Base-by-base conservation (phyloP, 495 filamentous ascomycete species). In the Hypoxylon subgilvum region DNA sequence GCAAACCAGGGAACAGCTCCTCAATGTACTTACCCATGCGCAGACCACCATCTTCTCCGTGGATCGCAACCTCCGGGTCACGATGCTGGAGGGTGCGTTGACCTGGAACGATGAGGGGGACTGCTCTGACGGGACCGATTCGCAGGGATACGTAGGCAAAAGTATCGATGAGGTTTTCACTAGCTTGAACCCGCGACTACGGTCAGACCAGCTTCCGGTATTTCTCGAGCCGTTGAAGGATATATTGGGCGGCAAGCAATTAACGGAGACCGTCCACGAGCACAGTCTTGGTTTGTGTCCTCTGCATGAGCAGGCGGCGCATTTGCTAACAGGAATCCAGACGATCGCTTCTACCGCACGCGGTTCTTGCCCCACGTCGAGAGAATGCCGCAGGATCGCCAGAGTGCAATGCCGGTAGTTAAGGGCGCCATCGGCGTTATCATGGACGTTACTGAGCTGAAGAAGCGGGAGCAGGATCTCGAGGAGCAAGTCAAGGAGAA, bases 381-480 rank as follows among this genome's bases (percentile, higher is more conserved):
- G n/a, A 80, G 77, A 42, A 76, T 80, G 25, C 70, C 71, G 4
- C 69, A 70, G 36, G 77, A 72, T 22, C 79, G 74, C 13, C 61
- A 74, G n/a, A 70, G 72, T 25, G 74, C 74, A 16, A 70, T 78
- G 17, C 49, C 66, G 22, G 76, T 63, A 13, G 76, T 88, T 30
- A 82, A 86, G 42, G 86, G 87, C 6, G 82, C 87, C 3, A 87
- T 88, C 31, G 87, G 86, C 1, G 74, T 87, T 17, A 83, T 82
- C 47, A 83, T 89, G 74, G 86, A 90, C 64, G 78, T 88, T 12
- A 88, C 86, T 2, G 84, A 89, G 53, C 57, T 88, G 19, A 83
- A 82, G 46, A 74, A 81, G 19, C 73, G 79, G 13, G 85, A 87
- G 48, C 63, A 72, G 7, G 79, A 83, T 43, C 71, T 89, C 16